A percentile compares a stretch with the other conserved stretches of the same genome.
Evolutionary conservation across 1,139 yeast genomes (phyloP).

Genomic region (Saccharomyces hybrid): DNA sequence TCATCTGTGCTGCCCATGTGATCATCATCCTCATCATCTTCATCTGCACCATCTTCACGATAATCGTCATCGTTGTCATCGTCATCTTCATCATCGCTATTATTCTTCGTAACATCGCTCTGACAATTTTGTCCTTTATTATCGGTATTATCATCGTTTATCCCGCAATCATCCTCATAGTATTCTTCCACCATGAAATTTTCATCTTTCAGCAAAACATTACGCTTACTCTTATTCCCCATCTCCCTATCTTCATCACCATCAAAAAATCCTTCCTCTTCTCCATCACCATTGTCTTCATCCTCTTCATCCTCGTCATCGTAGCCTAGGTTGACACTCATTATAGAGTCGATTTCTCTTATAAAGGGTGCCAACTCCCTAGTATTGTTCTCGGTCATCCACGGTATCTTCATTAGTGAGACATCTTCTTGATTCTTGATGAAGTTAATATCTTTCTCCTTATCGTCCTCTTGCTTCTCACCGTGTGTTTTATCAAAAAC

Average conservation of each 20-base stretch:
- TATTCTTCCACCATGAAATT: conserved; percentile 22
- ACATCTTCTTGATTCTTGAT: conserved; percentile 27
- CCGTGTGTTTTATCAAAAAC: conserved; percentile 4
- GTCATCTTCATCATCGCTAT: conserved; percentile 12
- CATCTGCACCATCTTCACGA: conserved; percentile 14
- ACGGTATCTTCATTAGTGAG: conserved; percentile 38
- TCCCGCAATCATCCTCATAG: conserved; percentile 18
- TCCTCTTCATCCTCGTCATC: conserved; percentile 27
- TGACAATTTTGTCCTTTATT: not conserved
- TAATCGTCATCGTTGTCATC: conserved; percentile 12
- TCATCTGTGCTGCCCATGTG: conserved; percentile 10
- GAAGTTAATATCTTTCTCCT: conserved; percentile 6
- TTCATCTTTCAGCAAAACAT: conserved; percentile 4
- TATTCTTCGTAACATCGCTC: conserved; percentile 5
- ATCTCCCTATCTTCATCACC: conserved; percentile 3
- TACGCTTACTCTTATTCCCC: not conserved
- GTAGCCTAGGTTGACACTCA: conserved; percentile 27
- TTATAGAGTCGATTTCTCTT: conserved; percentile 28
- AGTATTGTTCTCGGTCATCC: conserved; percentile 35
- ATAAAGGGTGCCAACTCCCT: conserved; percentile 20
- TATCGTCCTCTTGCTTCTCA: conserved; percentile 3
- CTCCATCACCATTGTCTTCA: conserved; percentile 13
- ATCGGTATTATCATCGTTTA: conserved; percentile 11
- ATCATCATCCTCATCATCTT: conserved; percentile 17
- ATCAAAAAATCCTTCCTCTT: conserved; percentile 7